Conservation (phyloP, 2,329 filamentous ascomycete genomes). For the Scedosporium boydii region DNA sequence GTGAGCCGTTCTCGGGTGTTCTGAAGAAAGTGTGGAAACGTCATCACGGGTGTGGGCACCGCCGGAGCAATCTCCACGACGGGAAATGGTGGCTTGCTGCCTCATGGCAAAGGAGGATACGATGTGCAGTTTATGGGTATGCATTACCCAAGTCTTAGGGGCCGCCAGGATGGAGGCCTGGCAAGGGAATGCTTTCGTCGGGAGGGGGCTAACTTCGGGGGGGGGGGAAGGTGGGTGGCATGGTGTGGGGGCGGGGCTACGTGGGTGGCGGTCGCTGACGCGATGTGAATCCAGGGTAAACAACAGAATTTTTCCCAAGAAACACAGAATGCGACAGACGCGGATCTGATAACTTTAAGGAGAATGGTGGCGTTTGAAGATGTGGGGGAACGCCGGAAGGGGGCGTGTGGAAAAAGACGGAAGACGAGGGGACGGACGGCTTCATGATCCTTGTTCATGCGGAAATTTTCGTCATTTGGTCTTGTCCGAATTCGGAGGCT, state of each 20-base stretch:
- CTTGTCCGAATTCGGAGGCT: neutral
- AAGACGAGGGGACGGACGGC: neutral
- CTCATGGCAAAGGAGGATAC: neutral
- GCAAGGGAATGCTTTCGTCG: neutral
- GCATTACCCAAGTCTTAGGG: too few species aligned
- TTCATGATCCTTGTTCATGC: neutral
- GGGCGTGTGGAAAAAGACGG: neutral
- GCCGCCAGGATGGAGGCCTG: too few species aligned
- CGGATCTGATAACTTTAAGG: constrained; percentile 8
- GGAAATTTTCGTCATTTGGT: neutral
- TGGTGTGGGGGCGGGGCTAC: too few species aligned
- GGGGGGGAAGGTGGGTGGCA: too few species aligned
- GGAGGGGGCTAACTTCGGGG: too few species aligned
- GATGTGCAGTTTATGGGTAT: too few species aligned
- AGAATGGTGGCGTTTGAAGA: neutral
- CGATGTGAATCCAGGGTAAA: neutral
- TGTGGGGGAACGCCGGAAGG: neutral
- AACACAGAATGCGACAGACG: neutral
- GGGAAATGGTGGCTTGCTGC: neutral
- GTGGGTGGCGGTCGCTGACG: neutral
- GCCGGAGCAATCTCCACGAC: neutral
- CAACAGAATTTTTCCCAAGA: neutral
- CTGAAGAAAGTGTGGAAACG: neutral
- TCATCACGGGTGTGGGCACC: neutral
- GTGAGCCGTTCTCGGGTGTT: neutral